phyloP scores from a whole-genome alignment of 306 rosid genomes.

The Acacia crassicarpa region DNA sequence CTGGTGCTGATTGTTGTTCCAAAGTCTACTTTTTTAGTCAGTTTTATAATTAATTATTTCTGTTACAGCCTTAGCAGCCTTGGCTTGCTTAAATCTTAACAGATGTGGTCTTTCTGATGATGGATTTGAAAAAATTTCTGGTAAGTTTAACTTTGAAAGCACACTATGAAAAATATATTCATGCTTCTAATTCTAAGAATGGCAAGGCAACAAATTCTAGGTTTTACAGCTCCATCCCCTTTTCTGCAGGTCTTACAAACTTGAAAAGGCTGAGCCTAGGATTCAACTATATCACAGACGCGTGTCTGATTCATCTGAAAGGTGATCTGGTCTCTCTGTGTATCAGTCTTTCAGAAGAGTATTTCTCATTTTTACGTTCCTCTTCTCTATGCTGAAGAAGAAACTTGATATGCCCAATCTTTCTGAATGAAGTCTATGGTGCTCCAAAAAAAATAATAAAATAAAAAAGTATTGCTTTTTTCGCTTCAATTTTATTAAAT shows the following conservation, averaged over 20 bases:
- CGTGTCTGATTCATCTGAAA: constrained; percentile 74
- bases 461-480: not conserved
- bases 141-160: constrained; percentile 49
- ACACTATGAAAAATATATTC: not conserved
- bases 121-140: constrained; percentile 68
- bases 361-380: constrained; percentile 17
- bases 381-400: constrained; percentile 20
- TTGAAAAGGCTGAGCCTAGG: constrained; percentile 79
- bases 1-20: constrained; percentile 19
- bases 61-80: constrained; percentile 56
- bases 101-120: constrained; percentile 72
- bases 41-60: not conserved
- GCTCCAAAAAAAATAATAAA: not conserved
- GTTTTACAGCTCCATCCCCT: constrained; percentile 20
- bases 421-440: not conserved
- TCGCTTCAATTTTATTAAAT: not conserved
- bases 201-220: not conserved
- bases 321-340: constrained; percentile 45
- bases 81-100: constrained; percentile 80
- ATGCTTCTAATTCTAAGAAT: constrained; percentile 24
- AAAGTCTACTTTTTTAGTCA: constrained; percentile 1
- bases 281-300: constrained; percentile 69
- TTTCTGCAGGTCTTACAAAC: constrained; percentile 66
- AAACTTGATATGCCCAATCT: constrained; percentile 7
- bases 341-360: not conserved